These are phyloP conservation scores for Dryadomyces quercus-mongolicae DNA, from an alignment of 2,329 filamentous ascomycete genomes.

Conservation along the genomic window DNA sequence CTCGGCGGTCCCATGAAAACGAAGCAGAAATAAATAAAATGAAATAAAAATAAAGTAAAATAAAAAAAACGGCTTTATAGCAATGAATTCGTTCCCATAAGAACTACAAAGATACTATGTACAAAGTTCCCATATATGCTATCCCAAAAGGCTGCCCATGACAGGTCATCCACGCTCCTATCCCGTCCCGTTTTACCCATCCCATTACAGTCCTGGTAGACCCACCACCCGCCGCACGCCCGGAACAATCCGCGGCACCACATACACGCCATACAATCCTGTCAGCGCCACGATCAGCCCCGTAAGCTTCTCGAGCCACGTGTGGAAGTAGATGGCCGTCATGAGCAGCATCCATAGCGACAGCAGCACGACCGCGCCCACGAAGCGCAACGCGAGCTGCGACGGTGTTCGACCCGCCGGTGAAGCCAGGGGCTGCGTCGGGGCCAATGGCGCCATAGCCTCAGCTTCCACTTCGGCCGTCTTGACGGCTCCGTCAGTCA, in stretches of 20 bases:
- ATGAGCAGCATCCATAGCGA: constrained; percentile 96
- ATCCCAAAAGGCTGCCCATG: background rate
- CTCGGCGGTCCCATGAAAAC: no score
- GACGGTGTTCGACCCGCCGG: background rate
- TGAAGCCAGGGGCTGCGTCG: background rate
- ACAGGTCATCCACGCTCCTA: background rate
- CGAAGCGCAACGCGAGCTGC: constrained; percentile 25
- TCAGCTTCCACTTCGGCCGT: constrained; percentile 38
- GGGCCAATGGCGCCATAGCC: constrained; percentile 16
- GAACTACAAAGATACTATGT: background rate
- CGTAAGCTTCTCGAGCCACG: constrained; percentile 84
- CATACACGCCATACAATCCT: constrained; percentile 37
- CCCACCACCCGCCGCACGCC: constrained; percentile 32
- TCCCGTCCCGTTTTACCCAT: no score
- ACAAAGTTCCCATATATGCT: background rate
- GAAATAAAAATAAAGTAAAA: no score
- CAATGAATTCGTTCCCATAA: no score
- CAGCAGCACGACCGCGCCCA: constrained; percentile 52
- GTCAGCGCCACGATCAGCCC: constrained; percentile 36
- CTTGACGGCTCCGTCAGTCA: constrained; percentile 54
- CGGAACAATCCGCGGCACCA: constrained; percentile 38
- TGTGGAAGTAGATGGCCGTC: constrained; percentile 98
- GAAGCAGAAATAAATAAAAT: background rate
- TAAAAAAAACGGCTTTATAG: no score
- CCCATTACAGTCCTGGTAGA: constrained; percentile 34